Conservation (phyloP, 805 yeast genomes). For the Saturnispora gosingensis region DNA sequence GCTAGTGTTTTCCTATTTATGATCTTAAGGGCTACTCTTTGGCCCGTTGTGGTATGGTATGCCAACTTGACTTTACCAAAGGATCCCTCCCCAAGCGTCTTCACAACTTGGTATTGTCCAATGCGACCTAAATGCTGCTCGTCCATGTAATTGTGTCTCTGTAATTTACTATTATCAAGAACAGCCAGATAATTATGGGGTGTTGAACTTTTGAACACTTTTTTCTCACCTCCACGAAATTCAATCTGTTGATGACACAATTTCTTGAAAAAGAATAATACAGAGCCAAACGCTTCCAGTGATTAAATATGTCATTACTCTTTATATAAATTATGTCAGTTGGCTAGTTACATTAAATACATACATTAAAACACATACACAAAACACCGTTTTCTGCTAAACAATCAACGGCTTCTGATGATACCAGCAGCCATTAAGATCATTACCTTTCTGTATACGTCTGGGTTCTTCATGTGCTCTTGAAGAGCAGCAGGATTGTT, state of each 20-base stretch:
- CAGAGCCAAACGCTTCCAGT: not conserved
- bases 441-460: conserved; percentile 77
- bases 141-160: conserved; percentile 5
- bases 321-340: not conserved
- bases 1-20: conserved; percentile 88
- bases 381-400: not conserved
- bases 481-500: conserved; percentile 93
- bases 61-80: conserved; percentile 94
- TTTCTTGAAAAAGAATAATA: not conserved
- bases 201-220: conserved; percentile 7
- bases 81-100: conserved; percentile 92
- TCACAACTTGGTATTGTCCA: conserved; percentile 88
- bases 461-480: conserved; percentile 97
- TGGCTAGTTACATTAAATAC: not conserved
- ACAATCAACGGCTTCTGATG: conserved; percentile 52
- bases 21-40: conserved; percentile 85
- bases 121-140: conserved; percentile 35
- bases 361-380: not conserved
- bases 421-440: conserved; percentile 93
- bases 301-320: not conserved
- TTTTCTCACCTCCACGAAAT: conserved; percentile 16
- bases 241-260: conserved; percentile 3
- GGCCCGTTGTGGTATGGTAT: conserved; percentile 83
- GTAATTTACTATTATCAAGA: not conserved
- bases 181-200: conserved; percentile 11